Evolutionary conservation across 1,139 yeast species (phyloP).

Genomic region (Petasospora fabianii): DNA sequence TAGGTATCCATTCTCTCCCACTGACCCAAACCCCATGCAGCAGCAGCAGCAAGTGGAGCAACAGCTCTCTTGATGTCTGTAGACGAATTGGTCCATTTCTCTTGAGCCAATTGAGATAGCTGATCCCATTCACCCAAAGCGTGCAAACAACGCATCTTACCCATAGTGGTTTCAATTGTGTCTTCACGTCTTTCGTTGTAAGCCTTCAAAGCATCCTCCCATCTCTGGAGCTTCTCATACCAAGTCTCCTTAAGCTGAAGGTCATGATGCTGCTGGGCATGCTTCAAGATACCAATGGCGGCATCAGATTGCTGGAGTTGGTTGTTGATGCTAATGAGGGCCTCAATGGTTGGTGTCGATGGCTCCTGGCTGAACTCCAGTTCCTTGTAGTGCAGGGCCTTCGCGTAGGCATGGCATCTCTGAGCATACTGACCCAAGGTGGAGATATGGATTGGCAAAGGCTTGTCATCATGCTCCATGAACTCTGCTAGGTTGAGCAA

Average conservation of each 20-base stretch:
- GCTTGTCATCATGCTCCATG: conserved; percentile 96
- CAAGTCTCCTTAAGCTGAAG: conserved; percentile 93
- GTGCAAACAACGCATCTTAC: conserved; percentile 96
- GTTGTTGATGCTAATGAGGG: conserved; percentile 87
- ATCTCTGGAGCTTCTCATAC: conserved; percentile 93
- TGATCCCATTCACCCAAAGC: conserved; percentile 99
- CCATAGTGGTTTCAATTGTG: conserved; percentile 78
- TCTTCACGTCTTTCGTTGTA: conserved; percentile 68
- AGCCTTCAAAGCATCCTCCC: conserved; percentile 97
- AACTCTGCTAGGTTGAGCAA: conserved; percentile 87
- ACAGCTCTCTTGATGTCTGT: conserved; percentile 77
- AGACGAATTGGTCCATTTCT: conserved; percentile 75
- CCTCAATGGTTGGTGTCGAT: conserved; percentile 86
- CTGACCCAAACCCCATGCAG: conserved; percentile 97
- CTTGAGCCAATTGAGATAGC: conserved; percentile 77
- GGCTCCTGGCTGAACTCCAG: conserved; percentile 93
- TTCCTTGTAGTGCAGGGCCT: conserved; percentile 94
- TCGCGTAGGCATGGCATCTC: conserved; percentile 95
- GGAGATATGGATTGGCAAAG: conserved; percentile 84
- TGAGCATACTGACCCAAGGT: conserved; percentile 93
- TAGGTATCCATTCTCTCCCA: conserved; percentile 97
- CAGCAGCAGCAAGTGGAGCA: conserved; percentile 98
- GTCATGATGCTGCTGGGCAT: conserved; percentile 92
- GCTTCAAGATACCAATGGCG: conserved; percentile 92
- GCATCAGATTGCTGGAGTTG: conserved; percentile 97